Percentiles rank a stretch among this genome's conserved stretches.
These are phyloP conservation scores for Trichoderma sp. DNA, from an alignment of 2,329 filamentous ascomycete species.

Conservation along the genomic window DNA sequence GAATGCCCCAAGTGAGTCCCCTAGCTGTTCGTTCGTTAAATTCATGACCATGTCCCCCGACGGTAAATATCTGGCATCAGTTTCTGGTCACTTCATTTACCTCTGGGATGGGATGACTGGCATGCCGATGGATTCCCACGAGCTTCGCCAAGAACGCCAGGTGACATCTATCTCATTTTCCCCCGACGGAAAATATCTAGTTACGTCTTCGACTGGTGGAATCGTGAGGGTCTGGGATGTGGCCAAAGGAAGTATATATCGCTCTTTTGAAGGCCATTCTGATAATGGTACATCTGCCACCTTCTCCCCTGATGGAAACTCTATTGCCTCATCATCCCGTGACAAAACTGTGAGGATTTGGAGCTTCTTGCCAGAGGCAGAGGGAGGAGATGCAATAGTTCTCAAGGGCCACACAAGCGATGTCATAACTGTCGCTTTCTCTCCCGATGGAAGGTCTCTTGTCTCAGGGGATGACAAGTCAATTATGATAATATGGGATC, in stretches of 20 bases:
- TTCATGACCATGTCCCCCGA: not conserved
- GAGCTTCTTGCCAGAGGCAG: not conserved
- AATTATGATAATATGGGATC: not conserved
- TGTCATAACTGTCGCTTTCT: not conserved
- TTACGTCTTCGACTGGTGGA: not conserved
- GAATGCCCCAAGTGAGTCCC: rapidly evolving
- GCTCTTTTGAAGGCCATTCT: not conserved
- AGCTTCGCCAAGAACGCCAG: not conserved
- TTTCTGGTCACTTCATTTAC: rapidly evolving
- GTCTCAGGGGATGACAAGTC: not conserved
- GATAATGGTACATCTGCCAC: not conserved
- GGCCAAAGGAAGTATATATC: not conserved
- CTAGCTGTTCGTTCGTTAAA: not conserved
- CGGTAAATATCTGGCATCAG: not conserved
- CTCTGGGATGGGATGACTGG: not conserved
- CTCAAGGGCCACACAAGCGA: rapidly evolving
- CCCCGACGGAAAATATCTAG: not conserved
- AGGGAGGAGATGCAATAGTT: not conserved
- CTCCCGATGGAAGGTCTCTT: not conserved
- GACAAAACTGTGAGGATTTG: not conserved
- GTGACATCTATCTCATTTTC: not conserved
- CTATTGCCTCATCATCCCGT: not conserved
- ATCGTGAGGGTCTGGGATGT: not conserved
- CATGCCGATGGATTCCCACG: not conserved
- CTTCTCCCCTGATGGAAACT: not conserved